phyloP scores from a whole-genome alignment of 1,284 basidiomycete genomes.

The Kalmanozyma brasiliensis region DNA sequence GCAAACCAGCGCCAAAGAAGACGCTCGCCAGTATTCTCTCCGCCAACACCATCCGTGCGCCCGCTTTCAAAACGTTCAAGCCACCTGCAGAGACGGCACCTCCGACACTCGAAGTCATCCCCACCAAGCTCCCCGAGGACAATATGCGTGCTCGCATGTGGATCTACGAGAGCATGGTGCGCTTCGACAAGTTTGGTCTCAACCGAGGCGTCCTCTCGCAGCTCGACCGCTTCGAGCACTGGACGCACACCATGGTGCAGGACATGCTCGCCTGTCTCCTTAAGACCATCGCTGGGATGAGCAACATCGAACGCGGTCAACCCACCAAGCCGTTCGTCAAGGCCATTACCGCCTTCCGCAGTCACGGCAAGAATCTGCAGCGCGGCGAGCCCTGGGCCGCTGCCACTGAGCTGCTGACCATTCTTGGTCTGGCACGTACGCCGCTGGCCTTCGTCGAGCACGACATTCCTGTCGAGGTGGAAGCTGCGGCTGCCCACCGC shows the following conservation, averaged over 20 bases:
- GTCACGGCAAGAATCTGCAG: slow-evolving; percentile 29
- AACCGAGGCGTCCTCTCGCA: slow-evolving; percentile 35
- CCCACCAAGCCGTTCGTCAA: slow-evolving; percentile 32
- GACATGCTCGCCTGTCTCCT: slow-evolving; percentile 49
- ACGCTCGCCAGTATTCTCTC: slow-evolving; percentile 24
- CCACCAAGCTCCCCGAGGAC: slow-evolving; percentile 44
- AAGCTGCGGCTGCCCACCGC: slow-evolving; percentile 31
- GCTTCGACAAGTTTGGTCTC: slow-evolving; percentile 57
- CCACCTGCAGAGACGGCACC: slow-evolving; percentile 26
- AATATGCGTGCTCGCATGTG: slow-evolving; percentile 58
- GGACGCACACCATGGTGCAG: slow-evolving; percentile 50
- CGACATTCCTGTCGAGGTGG: slow-evolving; percentile 33
- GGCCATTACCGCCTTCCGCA: slow-evolving; percentile 32
- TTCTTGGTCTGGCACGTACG: slow-evolving; percentile 10
- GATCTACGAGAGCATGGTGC: slow-evolving; percentile 59
- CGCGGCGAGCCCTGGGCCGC: slow-evolving; percentile 53
- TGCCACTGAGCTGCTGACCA: slow-evolving; percentile 25
- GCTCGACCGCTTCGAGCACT: slow-evolving; percentile 55
- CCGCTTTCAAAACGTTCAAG: slow-evolving; percentile 38
- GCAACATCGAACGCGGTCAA: slow-evolving; percentile 50
- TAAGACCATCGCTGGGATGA: slow-evolving; percentile 45
- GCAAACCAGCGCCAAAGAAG: slow-evolving; percentile 16
- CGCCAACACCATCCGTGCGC: slow-evolving; percentile 7
- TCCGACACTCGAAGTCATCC: slow-evolving; percentile 43
- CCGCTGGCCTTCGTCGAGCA: slow-evolving; percentile 43